A percentile compares a stretch with the other conserved stretches of the same genome.
Evolutionary conservation across 2,329 filamentous ascomycete genomes (phyloP).

Genomic region (Arthroderma sp.): DNA sequence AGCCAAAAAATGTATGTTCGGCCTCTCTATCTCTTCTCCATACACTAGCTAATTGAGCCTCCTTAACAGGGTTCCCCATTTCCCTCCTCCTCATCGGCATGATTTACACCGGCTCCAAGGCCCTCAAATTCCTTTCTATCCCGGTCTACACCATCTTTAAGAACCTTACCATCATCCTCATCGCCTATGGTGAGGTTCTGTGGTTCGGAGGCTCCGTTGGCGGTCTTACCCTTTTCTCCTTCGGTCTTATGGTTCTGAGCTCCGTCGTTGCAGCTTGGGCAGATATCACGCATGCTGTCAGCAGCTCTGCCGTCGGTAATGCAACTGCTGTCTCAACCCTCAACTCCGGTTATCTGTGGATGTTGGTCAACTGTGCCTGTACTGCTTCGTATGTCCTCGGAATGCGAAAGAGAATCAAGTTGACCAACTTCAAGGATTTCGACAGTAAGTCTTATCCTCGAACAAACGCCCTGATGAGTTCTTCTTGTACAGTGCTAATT

Average conservation of each 20-base stretch:
- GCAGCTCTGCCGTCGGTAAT: conserved; percentile 43
- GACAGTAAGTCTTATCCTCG: conserved; percentile 71
- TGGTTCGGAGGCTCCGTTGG: conserved; percentile 96
- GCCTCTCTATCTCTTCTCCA: background rate
- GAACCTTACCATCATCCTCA: conserved; percentile 97
- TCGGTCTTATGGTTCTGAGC: conserved; percentile 91
- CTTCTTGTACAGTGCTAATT: background rate
- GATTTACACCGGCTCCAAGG: conserved; percentile 97
- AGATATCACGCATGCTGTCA: conserved; percentile 76
- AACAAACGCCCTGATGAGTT: background rate
- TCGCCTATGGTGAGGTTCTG: conserved; percentile 93
- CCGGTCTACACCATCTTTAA: conserved; percentile 99
- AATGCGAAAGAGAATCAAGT: conserved; percentile 98
- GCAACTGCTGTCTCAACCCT: conserved; percentile 69
- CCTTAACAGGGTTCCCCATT: conserved; percentile 79
- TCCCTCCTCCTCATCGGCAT: conserved; percentile 92
- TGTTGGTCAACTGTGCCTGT: conserved; percentile 93
- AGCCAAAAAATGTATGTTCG: conserved; percentile 74
- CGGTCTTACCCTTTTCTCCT: conserved; percentile 76
- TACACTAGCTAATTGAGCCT: background rate
- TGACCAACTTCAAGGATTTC: conserved; percentile 99
- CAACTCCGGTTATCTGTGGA: conserved; percentile 94
- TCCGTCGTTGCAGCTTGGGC: conserved; percentile 94
- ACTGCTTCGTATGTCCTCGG: conserved; percentile 77
- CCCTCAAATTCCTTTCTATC: conserved; percentile 89